These are phyloP conservation scores for Xylaria sp. DNA, from an alignment of 2,329 filamentous ascomycete genomes.

Conservation along the genomic window DNA sequence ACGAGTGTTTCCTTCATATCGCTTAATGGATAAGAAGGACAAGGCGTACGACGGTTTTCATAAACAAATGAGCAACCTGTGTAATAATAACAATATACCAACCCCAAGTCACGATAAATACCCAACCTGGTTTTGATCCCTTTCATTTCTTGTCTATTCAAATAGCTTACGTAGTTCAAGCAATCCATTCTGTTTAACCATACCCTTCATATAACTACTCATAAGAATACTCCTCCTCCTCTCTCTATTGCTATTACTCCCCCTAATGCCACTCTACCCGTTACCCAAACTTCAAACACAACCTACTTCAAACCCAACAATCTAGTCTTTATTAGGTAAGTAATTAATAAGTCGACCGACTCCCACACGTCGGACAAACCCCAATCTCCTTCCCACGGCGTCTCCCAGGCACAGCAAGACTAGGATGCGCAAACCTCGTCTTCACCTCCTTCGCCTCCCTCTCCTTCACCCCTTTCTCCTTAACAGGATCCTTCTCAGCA, in stretches of 20 bases:
- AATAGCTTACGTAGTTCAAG: not conserved
- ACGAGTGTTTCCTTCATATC: too few relatives aligned
- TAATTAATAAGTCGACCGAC: not conserved
- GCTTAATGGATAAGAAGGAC: not conserved
- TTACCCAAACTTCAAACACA: not conserved
- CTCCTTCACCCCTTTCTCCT: not conserved
- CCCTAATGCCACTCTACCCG: not conserved
- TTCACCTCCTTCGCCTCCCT: not conserved
- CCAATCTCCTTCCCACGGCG: conserved; percentile 13
- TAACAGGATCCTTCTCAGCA: conserved; percentile 23
- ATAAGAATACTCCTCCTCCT: not conserved
- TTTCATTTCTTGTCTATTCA: not conserved
- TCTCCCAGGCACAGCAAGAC: conserved; percentile 34
- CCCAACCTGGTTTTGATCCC: not conserved
- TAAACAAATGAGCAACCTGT: not conserved
- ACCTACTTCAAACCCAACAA: not conserved
- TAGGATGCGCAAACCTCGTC: not conserved
- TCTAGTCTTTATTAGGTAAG: not conserved
- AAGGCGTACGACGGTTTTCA: not conserved
- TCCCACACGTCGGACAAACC: conserved; percentile 21
- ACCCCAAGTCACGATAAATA: not conserved
- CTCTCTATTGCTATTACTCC: not conserved
- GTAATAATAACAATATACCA: not conserved
- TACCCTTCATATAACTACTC: not conserved
- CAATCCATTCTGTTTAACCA: conserved; percentile 7